Conservation (phyloP, 768 basidiomycete species). For the Amyloporia xantha region DNA sequence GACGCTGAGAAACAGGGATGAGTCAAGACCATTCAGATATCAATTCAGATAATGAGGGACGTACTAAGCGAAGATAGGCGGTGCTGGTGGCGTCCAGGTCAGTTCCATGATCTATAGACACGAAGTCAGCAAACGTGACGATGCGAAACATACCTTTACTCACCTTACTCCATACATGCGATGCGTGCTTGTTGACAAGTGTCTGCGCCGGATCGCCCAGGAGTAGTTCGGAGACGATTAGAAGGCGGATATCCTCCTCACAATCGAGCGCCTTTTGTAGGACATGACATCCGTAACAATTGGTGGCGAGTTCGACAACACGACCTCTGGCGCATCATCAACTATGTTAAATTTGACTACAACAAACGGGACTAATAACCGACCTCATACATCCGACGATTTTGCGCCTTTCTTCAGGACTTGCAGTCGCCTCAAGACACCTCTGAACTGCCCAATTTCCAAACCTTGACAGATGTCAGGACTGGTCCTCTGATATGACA, state of each 20-base stretch:
- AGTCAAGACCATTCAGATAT: too few relatives aligned
- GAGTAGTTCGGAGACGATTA: conserved; percentile 81
- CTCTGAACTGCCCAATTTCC: conserved; percentile 91
- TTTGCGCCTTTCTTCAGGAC: conserved; percentile 67
- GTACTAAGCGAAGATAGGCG: conserved; percentile 82
- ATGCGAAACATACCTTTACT: background rate
- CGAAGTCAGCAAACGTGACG: background rate
- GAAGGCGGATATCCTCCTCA: conserved; percentile 76
- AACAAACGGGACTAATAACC: conserved; percentile 3
- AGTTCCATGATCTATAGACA: conserved; percentile 83
- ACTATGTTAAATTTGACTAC: background rate
- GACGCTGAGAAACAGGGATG: conserved; percentile 41
- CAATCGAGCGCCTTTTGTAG: conserved; percentile 87
- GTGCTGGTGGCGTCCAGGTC: conserved; percentile 80
- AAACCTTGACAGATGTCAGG: conserved; percentile 43
- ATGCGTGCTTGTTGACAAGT: conserved; percentile 84
- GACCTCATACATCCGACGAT: conserved; percentile 86
- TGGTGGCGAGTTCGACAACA: conserved; percentile 81
- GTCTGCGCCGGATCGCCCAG: conserved; percentile 82
- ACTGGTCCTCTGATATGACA: background rate
- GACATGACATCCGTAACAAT: conserved; percentile 87
- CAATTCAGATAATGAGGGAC: conserved; percentile 1
- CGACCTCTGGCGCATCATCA: conserved; percentile 45
- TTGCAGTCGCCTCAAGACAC: conserved; percentile 76
- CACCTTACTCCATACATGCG: conserved; percentile 90